Conservation (phyloP, 2,329 filamentous ascomycete species). For the Aureobasidium vineae region DNA sequence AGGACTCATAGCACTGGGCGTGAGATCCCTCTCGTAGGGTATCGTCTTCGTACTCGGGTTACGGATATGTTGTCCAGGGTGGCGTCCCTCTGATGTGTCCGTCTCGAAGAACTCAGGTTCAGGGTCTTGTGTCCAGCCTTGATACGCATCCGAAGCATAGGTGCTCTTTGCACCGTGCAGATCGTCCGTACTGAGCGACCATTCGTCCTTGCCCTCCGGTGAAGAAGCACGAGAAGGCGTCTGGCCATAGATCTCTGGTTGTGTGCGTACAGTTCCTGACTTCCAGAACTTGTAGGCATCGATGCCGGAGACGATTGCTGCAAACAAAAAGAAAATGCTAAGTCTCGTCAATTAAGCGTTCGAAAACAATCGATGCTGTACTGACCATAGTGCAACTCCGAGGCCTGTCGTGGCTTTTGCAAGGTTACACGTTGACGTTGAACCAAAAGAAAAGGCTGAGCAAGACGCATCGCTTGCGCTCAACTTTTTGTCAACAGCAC, state of each 20-base stretch:
- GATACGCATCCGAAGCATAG: slow-evolving; percentile 10
- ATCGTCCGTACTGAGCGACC: slow-evolving; percentile 16
- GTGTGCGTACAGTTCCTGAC: background rate
- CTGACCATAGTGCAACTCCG: slow-evolving; percentile 10
- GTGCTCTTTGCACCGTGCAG: background rate
- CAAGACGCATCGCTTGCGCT: slow-evolving; percentile 3
- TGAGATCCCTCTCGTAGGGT: slow-evolving; percentile 9
- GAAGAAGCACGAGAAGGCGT: slow-evolving; percentile 15
- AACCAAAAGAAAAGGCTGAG: slow-evolving; percentile 5
- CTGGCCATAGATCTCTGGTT: slow-evolving; percentile 18
- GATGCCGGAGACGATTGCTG: background rate
- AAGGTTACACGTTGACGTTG: background rate
- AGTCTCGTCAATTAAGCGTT: background rate
- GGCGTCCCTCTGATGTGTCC: slow-evolving; percentile 10
- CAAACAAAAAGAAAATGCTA: slow-evolving; percentile 14
- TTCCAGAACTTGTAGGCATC: slow-evolving; percentile 4
- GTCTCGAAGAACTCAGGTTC: background rate
- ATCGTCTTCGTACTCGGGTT: background rate
- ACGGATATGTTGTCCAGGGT: slow-evolving; percentile 1
- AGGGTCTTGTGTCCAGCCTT: slow-evolving; percentile 2
- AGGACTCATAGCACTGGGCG: slow-evolving; percentile 21
- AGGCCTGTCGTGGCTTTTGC: slow-evolving; percentile 11
- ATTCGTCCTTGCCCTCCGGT: slow-evolving; percentile 6
- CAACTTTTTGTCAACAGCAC: slow-evolving; percentile 1
- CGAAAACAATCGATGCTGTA: background rate